phyloP scores from a whole-genome alignment of 441 rosid species.

The Syzygium malaccense region DNA sequence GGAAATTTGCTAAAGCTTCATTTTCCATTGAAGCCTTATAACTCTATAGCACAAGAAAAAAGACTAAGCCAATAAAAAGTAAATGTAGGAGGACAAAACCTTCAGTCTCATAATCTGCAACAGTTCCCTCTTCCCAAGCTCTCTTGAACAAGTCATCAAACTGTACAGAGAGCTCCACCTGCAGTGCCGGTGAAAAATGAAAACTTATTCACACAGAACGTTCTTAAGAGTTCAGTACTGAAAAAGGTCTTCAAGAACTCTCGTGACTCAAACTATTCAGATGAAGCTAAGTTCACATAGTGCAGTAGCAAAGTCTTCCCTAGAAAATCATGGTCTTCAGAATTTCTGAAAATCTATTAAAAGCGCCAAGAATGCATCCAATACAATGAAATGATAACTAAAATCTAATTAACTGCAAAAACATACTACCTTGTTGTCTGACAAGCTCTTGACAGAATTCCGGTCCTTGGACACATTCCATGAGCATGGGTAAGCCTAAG shows the following conservation, averaged over 20 bases:
- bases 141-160: slow-evolving; percentile 84
- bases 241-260: background rate
- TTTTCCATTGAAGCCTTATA: background rate
- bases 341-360: background rate
- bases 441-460: slow-evolving; percentile 20
- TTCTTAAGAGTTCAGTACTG: background rate
- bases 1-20: background rate
- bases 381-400: background rate
- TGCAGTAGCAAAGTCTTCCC: background rate
- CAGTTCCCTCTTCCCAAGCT: slow-evolving; percentile 87
- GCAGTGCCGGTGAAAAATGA: slow-evolving; percentile 17
- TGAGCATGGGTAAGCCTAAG: slow-evolving; percentile 56
- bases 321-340: background rate
- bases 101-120: slow-evolving; percentile 42
- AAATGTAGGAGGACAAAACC: slow-evolving; percentile 23
- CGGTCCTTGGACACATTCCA: slow-evolving; percentile 78
- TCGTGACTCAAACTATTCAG: background rate
- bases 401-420: background rate
- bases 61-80: background rate
- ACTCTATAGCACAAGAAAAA: background rate
- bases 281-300: background rate
- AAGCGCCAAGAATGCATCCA: background rate
- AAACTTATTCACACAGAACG: background rate
- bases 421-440: slow-evolving; percentile 68
- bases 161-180: slow-evolving; percentile 82